Percentiles rank a stretch among this genome's conserved stretches.
Evolutionary conservation across 2,329 filamentous ascomycete species (phyloP).

Genomic region (Fusarium clavum): DNA sequence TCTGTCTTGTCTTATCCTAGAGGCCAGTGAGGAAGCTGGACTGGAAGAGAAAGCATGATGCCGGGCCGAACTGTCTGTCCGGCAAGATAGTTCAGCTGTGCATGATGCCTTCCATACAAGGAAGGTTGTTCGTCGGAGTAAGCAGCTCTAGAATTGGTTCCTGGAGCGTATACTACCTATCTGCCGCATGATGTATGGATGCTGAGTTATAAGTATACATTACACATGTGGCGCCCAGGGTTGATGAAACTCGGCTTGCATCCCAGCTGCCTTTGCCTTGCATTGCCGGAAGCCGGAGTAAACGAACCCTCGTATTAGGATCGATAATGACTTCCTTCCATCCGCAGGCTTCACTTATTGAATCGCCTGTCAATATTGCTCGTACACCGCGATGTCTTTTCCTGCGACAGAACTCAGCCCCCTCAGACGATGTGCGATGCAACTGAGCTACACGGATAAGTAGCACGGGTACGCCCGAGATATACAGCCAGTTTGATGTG

Average conservation of each 20-base stretch:
- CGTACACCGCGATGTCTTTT: slow-evolving; percentile 32
- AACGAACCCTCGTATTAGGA: slow-evolving; percentile 19
- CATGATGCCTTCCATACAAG: slow-evolving; percentile 9
- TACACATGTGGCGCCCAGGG: slow-evolving; percentile 38
- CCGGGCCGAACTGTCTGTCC: background rate
- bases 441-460: slow-evolving; percentile 22
- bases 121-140: background rate
- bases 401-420: slow-evolving; percentile 32
- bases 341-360: slow-evolving; percentile 40
- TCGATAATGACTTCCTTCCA: slow-evolving; percentile 28
- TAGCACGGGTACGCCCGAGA: slow-evolving; percentile 22
- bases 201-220: slow-evolving; percentile 23
- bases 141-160: background rate
- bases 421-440: slow-evolving; percentile 36
- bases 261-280: slow-evolving; percentile 5
- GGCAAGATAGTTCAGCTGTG: slow-evolving; percentile 2
- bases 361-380: slow-evolving; percentile 32
- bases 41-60: background rate
- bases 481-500: slow-evolving; percentile 3
- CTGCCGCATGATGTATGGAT: slow-evolving; percentile 3
- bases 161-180: slow-evolving; percentile 6
- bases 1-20: slow-evolving; percentile 21
- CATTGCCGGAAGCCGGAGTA: slow-evolving; percentile 32
- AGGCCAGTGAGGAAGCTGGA: background rate
- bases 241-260: slow-evolving; percentile 28